Conservation (phyloP, 345 rosid species). For the Leavenworthia alabamica region DNA sequence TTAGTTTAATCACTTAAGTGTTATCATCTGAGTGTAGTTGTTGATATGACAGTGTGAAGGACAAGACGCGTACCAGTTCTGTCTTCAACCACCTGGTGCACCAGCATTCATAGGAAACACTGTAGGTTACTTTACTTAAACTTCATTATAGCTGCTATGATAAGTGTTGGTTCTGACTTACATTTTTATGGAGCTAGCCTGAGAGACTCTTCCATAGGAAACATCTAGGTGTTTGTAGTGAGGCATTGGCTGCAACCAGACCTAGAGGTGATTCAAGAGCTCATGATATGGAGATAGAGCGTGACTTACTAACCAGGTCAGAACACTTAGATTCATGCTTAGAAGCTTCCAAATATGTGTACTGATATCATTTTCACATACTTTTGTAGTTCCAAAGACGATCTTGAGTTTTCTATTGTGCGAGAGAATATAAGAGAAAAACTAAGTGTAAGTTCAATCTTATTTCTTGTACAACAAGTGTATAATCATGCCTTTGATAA, state of each 20-base stretch:
- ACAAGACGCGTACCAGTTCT: slow-evolving; percentile 76
- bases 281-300: slow-evolving; percentile 66
- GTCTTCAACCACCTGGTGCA: slow-evolving; percentile 80
- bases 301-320: slow-evolving; percentile 73
- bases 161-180: slow-evolving; percentile 37
- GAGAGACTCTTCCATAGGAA: slow-evolving; percentile 87
- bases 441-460: slow-evolving; percentile 48
- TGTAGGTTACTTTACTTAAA: slow-evolving; percentile 32
- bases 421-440: slow-evolving; percentile 71
- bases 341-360: background rate
- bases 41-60: slow-evolving; percentile 56
- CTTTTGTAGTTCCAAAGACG: slow-evolving; percentile 64
- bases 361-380: slow-evolving; percentile 3
- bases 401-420: slow-evolving; percentile 81
- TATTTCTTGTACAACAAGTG: background rate
- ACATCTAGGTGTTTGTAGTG: slow-evolving; percentile 59
- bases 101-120: slow-evolving; percentile 95
- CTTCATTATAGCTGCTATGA: background rate
- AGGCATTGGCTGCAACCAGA: slow-evolving; percentile 88
- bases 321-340: background rate
- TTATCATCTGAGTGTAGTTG: background rate
- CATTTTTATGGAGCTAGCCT: slow-evolving; percentile 61
- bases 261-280: slow-evolving; percentile 64
- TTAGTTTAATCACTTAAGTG: background rate
- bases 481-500: background rate